Conservation (phyloP, 1,139 yeast species). For the Magnusiomyces magnusii region DNA sequence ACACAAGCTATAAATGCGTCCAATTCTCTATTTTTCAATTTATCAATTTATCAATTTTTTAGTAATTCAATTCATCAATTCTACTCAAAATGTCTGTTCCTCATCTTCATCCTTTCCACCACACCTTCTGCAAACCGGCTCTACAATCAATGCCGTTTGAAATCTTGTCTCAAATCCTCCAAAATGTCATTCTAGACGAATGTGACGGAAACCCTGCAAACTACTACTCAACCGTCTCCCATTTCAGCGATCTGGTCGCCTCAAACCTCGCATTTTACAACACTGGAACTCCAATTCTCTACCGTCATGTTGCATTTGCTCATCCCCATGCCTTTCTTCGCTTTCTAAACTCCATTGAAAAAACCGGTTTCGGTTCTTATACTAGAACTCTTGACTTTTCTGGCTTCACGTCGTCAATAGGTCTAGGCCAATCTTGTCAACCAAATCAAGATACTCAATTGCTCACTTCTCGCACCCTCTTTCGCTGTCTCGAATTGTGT, state of each 20-base stretch:
- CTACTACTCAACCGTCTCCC: constrained; percentile 18
- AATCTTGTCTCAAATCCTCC: constrained; percentile 29
- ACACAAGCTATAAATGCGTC: too few species aligned
- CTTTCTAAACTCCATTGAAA: constrained; percentile 51
- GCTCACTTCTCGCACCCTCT: constrained; percentile 72
- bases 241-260: constrained; percentile 27
- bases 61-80: not conserved
- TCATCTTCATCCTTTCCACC: constrained; percentile 1
- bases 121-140: constrained; percentile 8
- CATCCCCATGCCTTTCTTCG: constrained; percentile 77
- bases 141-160: constrained; percentile 30
- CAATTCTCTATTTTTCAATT: too few species aligned
- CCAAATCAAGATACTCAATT: constrained; percentile 90
- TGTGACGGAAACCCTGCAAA: constrained; percentile 18
- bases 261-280: constrained; percentile 33
- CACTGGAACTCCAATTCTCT: constrained; percentile 40
- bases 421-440: constrained; percentile 79
- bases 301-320: constrained; percentile 64
- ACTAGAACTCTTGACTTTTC: constrained; percentile 80
- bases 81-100: not conserved
- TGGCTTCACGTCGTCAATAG: constrained; percentile 84
- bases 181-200: constrained; percentile 24
- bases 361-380: constrained; percentile 51
- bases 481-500: constrained; percentile 49
- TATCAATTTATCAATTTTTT: too few species aligned